Evolutionary conservation across 139 green algal genomes (phyloP), one percentile per base, ranked within the genome.

Genomic region (Picochlorum sp.): DNA sequence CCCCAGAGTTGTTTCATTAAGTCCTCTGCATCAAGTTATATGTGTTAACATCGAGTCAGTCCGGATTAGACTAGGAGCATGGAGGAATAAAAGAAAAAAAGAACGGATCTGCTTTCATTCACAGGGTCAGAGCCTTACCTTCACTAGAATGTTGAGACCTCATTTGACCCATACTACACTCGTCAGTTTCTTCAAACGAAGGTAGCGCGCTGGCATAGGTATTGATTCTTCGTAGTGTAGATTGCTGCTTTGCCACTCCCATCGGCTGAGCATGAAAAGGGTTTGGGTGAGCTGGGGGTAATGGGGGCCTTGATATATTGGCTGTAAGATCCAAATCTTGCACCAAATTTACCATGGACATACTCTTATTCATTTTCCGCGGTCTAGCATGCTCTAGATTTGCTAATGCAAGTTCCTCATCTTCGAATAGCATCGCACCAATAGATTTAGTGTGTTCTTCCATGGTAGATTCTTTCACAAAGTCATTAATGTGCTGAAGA

Each of bases 291-390:
- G n/a, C n/a, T n/a, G n/a, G n/a, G n/a, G n/a, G n/a, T n/a, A n/a
- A n/a, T n/a, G n/a, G n/a, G n/a, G n/a, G n/a, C n/a, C n/a, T n/a
- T n/a, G 39, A n/a, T 47, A 13, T 47, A 2, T 47, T 47, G 39
- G 39, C 39, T 47, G 39, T 47, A 26, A n/a, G 39, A 26, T n/a
- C 20, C 39, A n/a, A 26, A 26, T 16, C 39, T 47, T 47, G 39
- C 39, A 47, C 22, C 39, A 74, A 54, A 28, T 69, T 35, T 16
- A 16, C 41, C 26, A 55, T 59, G 5, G 43, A 62, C 52, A 69
- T 64, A 30, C 33, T 59, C 52, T 68, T 68, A 41, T 30, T 49
- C 18, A 74, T 61, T 47, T 74, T 74, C n/a, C 41, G 30, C 12
- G 67, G 67, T 9, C 67, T 61, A 20, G 44, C 63, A 47, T 47